phyloP scores from a whole-genome alignment of 1,284 basidiomycete species.

The Ceratobasidium sp. region DNA sequence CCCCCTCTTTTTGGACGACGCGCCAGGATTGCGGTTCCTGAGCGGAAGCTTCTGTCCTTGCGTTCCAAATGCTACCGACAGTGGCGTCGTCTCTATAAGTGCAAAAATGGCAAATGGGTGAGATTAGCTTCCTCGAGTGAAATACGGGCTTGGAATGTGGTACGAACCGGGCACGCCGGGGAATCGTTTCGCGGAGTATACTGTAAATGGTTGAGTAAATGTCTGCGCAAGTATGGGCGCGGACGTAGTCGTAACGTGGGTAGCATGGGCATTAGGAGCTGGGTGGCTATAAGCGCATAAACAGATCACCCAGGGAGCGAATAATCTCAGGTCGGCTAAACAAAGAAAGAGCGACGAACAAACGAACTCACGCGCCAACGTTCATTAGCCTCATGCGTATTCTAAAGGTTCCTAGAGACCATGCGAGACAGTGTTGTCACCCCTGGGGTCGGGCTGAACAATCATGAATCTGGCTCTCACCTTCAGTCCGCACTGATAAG shows the following conservation, averaged over 20 bases:
- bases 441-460: background rate
- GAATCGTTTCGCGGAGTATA: constrained; percentile 92
- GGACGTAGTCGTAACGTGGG: constrained; percentile 72
- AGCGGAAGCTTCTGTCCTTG: constrained; percentile 92
- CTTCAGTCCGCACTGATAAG: constrained; percentile 87
- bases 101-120: constrained; percentile 48
- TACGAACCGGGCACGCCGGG: constrained; percentile 87
- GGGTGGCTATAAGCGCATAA: constrained; percentile 66
- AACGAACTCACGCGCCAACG: constrained; percentile 77
- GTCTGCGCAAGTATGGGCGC: constrained; percentile 83
- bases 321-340: constrained; percentile 23
- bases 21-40: constrained; percentile 62
- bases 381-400: constrained; percentile 86
- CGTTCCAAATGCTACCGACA: constrained; percentile 90
- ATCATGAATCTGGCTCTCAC: constrained; percentile 57
- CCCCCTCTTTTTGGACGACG: constrained; percentile 32
- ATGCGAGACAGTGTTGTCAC: background rate
- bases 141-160: constrained; percentile 21
- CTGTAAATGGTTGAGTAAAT: constrained; percentile 89
- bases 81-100: constrained; percentile 79
- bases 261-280: constrained; percentile 76
- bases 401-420: constrained; percentile 73
- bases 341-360: constrained; percentile 1
- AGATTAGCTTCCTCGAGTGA: constrained; percentile 46
- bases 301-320: constrained; percentile 9